phyloP scores from a whole-genome alignment of 1,139 yeast species.

The Zygosaccharomyces sapae region DNA sequence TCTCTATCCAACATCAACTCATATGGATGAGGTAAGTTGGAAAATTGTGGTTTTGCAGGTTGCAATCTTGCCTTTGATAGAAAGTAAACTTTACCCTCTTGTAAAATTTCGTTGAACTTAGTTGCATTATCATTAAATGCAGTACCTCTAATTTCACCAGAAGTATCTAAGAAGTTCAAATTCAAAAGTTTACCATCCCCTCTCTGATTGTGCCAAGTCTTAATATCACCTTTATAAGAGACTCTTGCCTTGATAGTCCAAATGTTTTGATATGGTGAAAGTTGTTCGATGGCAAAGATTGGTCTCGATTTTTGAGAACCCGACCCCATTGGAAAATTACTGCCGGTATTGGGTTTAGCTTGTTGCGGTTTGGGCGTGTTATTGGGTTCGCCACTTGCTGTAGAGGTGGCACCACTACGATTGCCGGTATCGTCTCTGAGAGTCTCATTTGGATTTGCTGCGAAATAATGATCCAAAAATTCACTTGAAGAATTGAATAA shows the following conservation, averaged over 20 bases:
- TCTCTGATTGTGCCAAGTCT: slow-evolving; percentile 79
- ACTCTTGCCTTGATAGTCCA: slow-evolving; percentile 96
- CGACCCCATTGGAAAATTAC: slow-evolving; percentile 13
- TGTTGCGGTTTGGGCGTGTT: background rate
- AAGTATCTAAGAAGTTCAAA: slow-evolving; percentile 84
- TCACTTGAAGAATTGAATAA: slow-evolving; percentile 43
- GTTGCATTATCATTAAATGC: slow-evolving; percentile 90
- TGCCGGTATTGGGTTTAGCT: slow-evolving; percentile 13
- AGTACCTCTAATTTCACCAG: slow-evolving; percentile 94
- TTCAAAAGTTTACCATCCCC: slow-evolving; percentile 91
- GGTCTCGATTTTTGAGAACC: slow-evolving; percentile 36
- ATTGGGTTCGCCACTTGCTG: slow-evolving; percentile 10
- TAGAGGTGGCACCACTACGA: slow-evolving; percentile 29
- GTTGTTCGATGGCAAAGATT: slow-evolving; percentile 72
- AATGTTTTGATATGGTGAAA: slow-evolving; percentile 84
- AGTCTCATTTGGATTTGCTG: slow-evolving; percentile 50
- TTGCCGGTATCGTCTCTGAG: slow-evolving; percentile 20
- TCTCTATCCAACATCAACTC: slow-evolving; percentile 82
- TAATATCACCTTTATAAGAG: slow-evolving; percentile 78
- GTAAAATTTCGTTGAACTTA: slow-evolving; percentile 63
- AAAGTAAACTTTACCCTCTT: slow-evolving; percentile 87
- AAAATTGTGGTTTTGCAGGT: slow-evolving; percentile 81
- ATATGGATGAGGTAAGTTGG: slow-evolving; percentile 80
- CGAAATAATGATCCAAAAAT: slow-evolving; percentile 51
- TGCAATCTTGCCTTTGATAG: slow-evolving; percentile 77